These are phyloP conservation scores for Podospora bellae-mahoneyi DNA, from an alignment of 495 filamentous ascomycete species.

Conservation along the genomic window DNA sequence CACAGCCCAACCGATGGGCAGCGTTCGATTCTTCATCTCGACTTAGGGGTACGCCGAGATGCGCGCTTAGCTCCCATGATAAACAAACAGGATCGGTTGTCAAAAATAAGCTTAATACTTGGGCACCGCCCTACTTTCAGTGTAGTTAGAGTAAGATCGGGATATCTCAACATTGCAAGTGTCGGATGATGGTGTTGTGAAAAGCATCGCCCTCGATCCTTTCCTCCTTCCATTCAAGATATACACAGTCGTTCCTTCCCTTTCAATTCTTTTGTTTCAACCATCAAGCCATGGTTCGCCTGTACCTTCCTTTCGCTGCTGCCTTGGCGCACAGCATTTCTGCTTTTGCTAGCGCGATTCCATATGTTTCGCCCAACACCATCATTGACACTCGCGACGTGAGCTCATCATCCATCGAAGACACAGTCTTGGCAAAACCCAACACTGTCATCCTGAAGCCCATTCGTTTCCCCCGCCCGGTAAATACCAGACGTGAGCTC, in stretches of 20 bases:
- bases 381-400: background rate
- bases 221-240: background rate
- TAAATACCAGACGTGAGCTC: constrained; percentile 17
- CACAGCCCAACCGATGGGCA: constrained; percentile 2
- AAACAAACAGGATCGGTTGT: constrained; percentile 2
- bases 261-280: background rate
- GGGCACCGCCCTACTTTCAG: background rate
- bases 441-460: constrained; percentile 15
- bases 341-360: background rate
- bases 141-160: constrained; percentile 2
- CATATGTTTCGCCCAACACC: background rate
- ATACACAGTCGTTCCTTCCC: background rate
- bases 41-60: background rate
- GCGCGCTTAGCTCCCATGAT: background rate
- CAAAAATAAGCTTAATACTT: constrained; percentile 2
- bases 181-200: background rate
- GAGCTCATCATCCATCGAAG: background rate
- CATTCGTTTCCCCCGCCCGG: constrained; percentile 8
- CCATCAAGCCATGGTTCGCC: background rate
- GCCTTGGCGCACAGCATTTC: background rate
- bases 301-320: background rate
- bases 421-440: background rate
- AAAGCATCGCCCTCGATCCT: background rate
- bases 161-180: background rate
- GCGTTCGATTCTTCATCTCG: background rate